These are phyloP conservation scores for Leccinum olivaceopallidum DNA, from an alignment of 768 basidiomycete genomes.

Conservation along the genomic window DNA sequence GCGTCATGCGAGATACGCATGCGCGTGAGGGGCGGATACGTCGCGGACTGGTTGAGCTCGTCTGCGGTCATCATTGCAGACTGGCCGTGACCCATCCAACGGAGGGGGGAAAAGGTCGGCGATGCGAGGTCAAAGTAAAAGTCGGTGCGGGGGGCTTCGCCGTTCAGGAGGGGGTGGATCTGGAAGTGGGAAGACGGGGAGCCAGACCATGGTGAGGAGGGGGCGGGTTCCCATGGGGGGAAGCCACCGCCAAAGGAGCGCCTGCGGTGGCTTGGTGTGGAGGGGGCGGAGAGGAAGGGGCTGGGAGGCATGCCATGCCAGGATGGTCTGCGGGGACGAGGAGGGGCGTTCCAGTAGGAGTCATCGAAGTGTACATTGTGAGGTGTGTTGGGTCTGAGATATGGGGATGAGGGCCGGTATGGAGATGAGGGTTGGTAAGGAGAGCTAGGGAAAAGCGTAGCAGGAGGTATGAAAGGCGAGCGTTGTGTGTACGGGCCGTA, in stretches of 20 bases:
- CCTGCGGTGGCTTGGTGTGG: constrained; percentile 21
- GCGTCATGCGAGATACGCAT: constrained; percentile 59
- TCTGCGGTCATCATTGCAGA: constrained; percentile 40
- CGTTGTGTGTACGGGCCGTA: constrained; percentile 33
- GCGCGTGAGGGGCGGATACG: constrained; percentile 51
- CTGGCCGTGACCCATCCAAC: constrained; percentile 40
- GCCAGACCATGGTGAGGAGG: constrained; percentile 22
- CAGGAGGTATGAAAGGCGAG: constrained; percentile 47
- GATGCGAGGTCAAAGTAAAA: constrained; percentile 58
- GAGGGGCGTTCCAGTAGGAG: constrained; percentile 25
- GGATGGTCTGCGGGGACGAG: constrained; percentile 41
- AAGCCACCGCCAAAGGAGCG: constrained; percentile 31
- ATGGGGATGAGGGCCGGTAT: constrained; percentile 30
- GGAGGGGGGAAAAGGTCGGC: constrained; percentile 47
- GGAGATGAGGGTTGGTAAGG: constrained; percentile 34
- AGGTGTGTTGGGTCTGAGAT: constrained; percentile 33
- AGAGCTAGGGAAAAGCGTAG: constrained; percentile 38
- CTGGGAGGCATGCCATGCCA: constrained; percentile 38
- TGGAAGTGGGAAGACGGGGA: constrained; percentile 28
- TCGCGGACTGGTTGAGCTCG: constrained; percentile 53
- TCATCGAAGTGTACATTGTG: constrained; percentile 22
- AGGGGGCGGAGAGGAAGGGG: constrained; percentile 24
- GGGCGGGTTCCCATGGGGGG: constrained; percentile 22
- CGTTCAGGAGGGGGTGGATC: constrained; percentile 44
- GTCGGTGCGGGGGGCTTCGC: constrained; percentile 43